Evolutionary conservation across 2,329 filamentous ascomycete genomes (phyloP).

Genomic region (Epichloe brachyelytri): DNA sequence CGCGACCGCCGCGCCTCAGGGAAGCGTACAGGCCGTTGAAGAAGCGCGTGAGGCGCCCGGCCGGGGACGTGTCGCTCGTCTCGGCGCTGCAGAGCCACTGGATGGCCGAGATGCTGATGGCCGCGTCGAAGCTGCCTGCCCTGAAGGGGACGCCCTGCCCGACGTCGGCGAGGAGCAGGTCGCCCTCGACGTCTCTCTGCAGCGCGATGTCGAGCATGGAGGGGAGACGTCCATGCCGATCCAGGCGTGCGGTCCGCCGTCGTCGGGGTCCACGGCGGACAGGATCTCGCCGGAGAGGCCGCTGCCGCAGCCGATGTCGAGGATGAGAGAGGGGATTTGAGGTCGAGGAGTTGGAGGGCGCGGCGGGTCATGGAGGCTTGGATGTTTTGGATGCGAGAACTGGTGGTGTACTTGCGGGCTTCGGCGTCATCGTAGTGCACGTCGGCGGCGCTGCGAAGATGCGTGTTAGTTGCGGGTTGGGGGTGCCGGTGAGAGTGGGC

Average conservation of each 20-base stretch:
- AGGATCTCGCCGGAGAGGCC: conserved; percentile 92
- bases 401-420: conserved; percentile 95
- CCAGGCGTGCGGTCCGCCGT: conserved; percentile 84
- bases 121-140: conserved; percentile 83
- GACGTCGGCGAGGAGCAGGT: conserved; percentile 88
- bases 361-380: conserved; percentile 90
- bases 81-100: conserved; percentile 98
- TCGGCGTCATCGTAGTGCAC: conserved; percentile 95
- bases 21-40: conserved; percentile 87
- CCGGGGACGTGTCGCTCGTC: conserved; percentile 67
- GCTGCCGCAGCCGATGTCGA: conserved; percentile 93
- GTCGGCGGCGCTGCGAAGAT: conserved; percentile 61
- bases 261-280: conserved; percentile 51
- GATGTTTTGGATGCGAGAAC: conserved; percentile 87
- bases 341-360: conserved; percentile 80
- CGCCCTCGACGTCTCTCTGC: conserved; percentile 82
- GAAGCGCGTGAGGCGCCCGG: conserved; percentile 68
- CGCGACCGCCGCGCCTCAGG: conserved; percentile 69
- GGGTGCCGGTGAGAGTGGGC: conserved; percentile 10
- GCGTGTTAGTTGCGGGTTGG: neutral
- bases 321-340: conserved; percentile 68
- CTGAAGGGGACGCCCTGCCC: conserved; percentile 93
- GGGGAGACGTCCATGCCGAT: conserved; percentile 90
- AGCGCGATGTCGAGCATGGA: conserved; percentile 96
- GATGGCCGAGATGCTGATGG: conserved; percentile 89